Base-by-base conservation (phyloP, 495 filamentous ascomycete genomes). In the Aspergillus nanangensis region DNA sequence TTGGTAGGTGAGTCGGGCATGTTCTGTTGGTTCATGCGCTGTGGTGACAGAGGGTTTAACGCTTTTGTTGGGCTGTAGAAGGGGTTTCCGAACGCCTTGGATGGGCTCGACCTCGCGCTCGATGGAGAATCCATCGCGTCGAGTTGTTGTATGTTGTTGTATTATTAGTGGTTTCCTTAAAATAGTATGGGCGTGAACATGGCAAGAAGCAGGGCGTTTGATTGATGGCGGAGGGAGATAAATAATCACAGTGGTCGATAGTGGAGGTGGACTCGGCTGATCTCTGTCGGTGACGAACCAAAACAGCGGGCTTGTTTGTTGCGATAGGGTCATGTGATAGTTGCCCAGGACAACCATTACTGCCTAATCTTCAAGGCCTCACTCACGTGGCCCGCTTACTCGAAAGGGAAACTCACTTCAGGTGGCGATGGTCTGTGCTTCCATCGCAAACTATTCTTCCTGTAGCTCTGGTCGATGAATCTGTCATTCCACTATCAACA, bases 1-100 rank as follows among this genome's bases (percentile, higher is more conserved):
- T 79, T 41, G 1, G 76, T 77, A 0, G 78, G 77, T 8, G 81
- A 82, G 37, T 60, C 66, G 23, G 74, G 68, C 23, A 74, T 65
- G 32, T 71, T 70, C 59, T 87, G 81, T 63, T 84, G 78, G 57
- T 90, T 90, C 60, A 83, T 84, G 61, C 86, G 84, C 61, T 95
- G 88, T 40, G 89, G 82, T 5, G 90, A 90, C 18, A 88, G 65
- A 14, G 82, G 80, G 80, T 42, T 90, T 67, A 57, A 86, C 78
- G 76, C 79, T 48, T 83, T 81, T 32, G 79, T 66, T 27, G 77
- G 75, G 43, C 70, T 70, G 19, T 69, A 63, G 48, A 67, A 24
- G 9, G 39, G 39, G 22, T 20, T 42, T 9, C 27, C 11, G 24
- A 29, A 35, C 43, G 37, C 21, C 27, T 47, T 47, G 15, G 55